phyloP scores from a whole-genome alignment of 257 asterid species.

The Solanum piurae region DNA sequence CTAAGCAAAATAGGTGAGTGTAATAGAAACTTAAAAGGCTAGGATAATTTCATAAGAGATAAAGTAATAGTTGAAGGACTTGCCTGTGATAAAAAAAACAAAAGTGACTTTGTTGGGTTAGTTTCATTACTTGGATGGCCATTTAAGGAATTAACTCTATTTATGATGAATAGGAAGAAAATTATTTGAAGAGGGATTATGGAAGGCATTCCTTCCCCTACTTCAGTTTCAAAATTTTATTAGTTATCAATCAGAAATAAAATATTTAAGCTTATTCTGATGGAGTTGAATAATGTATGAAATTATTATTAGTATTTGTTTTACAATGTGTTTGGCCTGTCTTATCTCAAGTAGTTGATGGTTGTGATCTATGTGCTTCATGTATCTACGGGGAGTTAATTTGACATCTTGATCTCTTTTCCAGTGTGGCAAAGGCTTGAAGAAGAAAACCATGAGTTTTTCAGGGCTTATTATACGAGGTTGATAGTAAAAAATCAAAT shows the following conservation, averaged over 20 bases:
- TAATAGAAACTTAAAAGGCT: not conserved
- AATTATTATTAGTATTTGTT: not conserved
- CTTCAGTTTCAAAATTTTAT: not conserved
- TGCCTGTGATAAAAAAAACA: not conserved
- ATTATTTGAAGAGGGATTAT: not conserved
- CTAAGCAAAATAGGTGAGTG: not conserved
- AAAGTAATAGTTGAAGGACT: not conserved
- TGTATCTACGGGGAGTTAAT: not conserved
- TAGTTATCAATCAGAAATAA: not conserved
- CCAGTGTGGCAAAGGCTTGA: conserved; percentile 98
- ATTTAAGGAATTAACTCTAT: not conserved
- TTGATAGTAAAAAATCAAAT: conserved; percentile 82
- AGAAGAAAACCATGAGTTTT: conserved; percentile 73
- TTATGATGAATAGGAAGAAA: not conserved
- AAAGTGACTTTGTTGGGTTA: not conserved
- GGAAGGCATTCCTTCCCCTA: not conserved
- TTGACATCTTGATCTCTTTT: conserved; percentile 12
- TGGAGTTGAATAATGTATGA: not conserved
- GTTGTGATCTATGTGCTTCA: not conserved
- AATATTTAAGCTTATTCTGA: not conserved
- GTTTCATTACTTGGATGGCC: not conserved
- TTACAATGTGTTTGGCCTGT: not conserved
- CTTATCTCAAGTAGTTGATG: not conserved
- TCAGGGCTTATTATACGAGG: conserved; percentile 69
- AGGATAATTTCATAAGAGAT: not conserved